Base-by-base conservation (phyloP, 148 eudicot species). In the Pouteria glomerata region DNA sequence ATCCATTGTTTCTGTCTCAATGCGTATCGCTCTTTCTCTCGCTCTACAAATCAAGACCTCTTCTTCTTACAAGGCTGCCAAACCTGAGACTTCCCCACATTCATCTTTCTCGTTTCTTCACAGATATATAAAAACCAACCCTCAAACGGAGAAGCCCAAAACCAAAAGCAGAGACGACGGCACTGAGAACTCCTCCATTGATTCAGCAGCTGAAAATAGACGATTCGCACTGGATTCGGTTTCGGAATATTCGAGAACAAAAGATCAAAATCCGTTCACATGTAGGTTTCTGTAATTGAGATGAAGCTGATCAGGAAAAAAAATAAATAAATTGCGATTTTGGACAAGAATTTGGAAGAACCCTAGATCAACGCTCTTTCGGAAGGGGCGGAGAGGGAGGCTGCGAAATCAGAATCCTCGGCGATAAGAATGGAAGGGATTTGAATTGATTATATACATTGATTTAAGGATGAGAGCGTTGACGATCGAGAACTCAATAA, bases 41-140 rank as follows among this genome's bases (percentile, higher is more conserved):
- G 4, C 11, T 31, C 57, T 16, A 39, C 44, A 39, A 67, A 21
- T 47, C 80, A 80, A 65, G 69, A 48, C 53, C 87, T 76, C 82
- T 84, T 84, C 84, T 76, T 84, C 75, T 84, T 84, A 33, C 87
- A 84, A 70, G 87, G 87, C 35, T 84, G 87, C 87, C 87, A 84
- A 18, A 81, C 87, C 68, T 78, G 87, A 62, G 87, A 84, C 84
- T 76, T 84, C 4, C 61, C 71, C 27, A 81, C 80, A 72, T 55
- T 81, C 87, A 81, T 84, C 78, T 71, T 79, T 56, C 72, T 67
- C 30, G 65, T 50, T 21, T 41, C 1, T 66, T 33, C n/a, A 11
- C 13, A n/a, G 11, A 27, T 16, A 48, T 8, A 19, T 2, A 6
- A 14, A 16, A 16, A 39, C 44, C 5, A 39, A 39, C 44, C 5